Base-by-base conservation (phyloP, 2,329 filamentous ascomycete genomes). In the Ceratocystis destructans region DNA sequence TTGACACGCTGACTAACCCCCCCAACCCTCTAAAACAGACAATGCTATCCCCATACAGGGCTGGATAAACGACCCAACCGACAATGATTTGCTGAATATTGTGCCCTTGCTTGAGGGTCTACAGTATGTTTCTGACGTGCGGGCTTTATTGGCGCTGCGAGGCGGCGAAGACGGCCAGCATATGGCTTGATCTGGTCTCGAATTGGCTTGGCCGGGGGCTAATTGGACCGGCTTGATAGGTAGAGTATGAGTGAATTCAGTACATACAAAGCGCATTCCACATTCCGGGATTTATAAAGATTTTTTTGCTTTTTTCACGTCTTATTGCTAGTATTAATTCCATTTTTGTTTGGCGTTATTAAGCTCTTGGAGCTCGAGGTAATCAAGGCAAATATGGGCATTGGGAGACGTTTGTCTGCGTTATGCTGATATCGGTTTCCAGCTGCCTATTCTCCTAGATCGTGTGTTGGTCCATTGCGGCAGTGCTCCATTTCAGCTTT, bases 41-140 rank as follows among this genome's bases (percentile, higher is more conserved):
- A 99, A 99, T 78, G 94, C 94, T 63, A 96, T 99, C 72, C 94
- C 94, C 2, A 97, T 99, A 74, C 93, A 97, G 79, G 94, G 94
- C 73, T 99, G 94, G 94, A 97, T 99, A 77, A 96, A 87, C 75
- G 94, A 99, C 77, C 94, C 94, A 25, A 97, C 94, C 31, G 94
- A 99, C 77, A 94, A 92, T 74, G 93, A 96, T 74, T 80, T 99
- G 70, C 82, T 97, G 75, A 90, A 97, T 76, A 81, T 99, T 68
- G 86, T 99, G 67, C 94, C 94, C 41, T 80, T 97, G 72, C 81
- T 99, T 57, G 94, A 99, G 77, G 94, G 90, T 20, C 78, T 99
- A 73, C 94, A 97, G 78, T 96, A 97, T 77, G 92, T 94, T 70
- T 96, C 93, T 64, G 94, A 99, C 76, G 93, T 99, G 68, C 84